These are phyloP conservation scores for Trichoderma atrobrunneum DNA, from an alignment of 2,329 filamentous ascomycete genomes.

Conservation along the genomic window DNA sequence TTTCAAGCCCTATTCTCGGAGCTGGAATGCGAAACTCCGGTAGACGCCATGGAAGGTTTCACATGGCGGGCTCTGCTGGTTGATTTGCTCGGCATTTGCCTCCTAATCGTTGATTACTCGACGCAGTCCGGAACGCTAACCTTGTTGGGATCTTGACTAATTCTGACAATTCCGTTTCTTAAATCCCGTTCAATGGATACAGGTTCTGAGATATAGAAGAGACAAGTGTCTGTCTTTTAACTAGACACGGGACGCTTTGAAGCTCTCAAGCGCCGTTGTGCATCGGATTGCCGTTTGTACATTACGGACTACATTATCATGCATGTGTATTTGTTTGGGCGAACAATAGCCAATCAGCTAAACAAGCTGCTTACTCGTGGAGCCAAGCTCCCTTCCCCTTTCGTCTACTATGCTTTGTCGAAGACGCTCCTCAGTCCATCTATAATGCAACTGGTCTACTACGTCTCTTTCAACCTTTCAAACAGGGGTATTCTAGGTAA, in stretches of 20 bases:
- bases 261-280: not conserved
- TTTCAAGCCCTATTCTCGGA: not conserved
- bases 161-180: not conserved
- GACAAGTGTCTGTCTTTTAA: not conserved
- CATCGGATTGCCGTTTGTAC: not conserved
- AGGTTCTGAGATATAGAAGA: not conserved
- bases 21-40: not conserved
- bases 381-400: not conserved
- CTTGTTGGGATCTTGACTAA: not conserved
- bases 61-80: not conserved
- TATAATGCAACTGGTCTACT: not conserved
- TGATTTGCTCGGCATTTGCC: not conserved
- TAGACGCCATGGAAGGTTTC: not conserved
- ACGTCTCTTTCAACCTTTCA: not conserved
- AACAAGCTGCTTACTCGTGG: not conserved
- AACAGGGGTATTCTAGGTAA: not conserved
- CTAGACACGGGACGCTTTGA: not conserved
- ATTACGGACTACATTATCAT: not conserved
- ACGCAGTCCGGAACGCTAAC: slow-evolving; percentile 1
- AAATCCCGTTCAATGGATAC: not conserved
- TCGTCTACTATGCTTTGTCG: not conserved
- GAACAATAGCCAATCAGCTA: not conserved
- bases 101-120: not conserved
- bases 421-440: not conserved
- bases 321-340: not conserved